Evolutionary conservation across 2,329 filamentous ascomycete genomes (phyloP), one percentile per base, ranked within the genome.

Genomic region (Fusarium lateritium): DNA sequence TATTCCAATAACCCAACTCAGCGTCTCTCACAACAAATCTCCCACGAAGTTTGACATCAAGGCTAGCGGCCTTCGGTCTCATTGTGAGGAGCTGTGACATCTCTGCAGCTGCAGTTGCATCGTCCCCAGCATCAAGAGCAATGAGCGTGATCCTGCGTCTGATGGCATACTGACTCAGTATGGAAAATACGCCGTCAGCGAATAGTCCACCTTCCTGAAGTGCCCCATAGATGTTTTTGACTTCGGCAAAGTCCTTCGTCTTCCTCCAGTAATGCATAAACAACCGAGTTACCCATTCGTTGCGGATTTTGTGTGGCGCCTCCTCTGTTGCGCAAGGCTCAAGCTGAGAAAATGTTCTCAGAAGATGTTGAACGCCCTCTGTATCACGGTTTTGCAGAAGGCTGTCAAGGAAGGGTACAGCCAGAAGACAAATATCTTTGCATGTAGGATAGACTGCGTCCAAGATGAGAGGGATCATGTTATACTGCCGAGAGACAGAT

Each of bases 141-240:
- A 70, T 71, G 14, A 73, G 53, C 2, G 68, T 51, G 56, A 80
- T 71, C 43, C 74, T 65, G 8, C 74, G 67, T 50, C 77, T 75
- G 17, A 77, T 74, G 15, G 75, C 66, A 52, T 77, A 78, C 44
- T 78, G 71, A 2, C 58, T 67, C 34, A 63, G 53, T 8, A 26
- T 28, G 7, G 73, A 33, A 14, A 76, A 56, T 6, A 59, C n/a
- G 14, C 57, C 57, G 3, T 62, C 28, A 4, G 60, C 44, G 40
- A 76, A 79, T 8, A 80, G 47, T 1, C 77, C 77, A 11, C 72
- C 71, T 53, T 72, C 68, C 45, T 75, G 74, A n/a, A 78, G 57
- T 13, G 76, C 47, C 3, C 34, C 34, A 40, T 79, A 78, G 21
- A 78, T 65, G 9, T 69, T 55, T 43, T 74, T 77, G 39, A 73